phyloP scores from a whole-genome alignment of 257 asterid genomes.

The Anisodus tanguticus region DNA sequence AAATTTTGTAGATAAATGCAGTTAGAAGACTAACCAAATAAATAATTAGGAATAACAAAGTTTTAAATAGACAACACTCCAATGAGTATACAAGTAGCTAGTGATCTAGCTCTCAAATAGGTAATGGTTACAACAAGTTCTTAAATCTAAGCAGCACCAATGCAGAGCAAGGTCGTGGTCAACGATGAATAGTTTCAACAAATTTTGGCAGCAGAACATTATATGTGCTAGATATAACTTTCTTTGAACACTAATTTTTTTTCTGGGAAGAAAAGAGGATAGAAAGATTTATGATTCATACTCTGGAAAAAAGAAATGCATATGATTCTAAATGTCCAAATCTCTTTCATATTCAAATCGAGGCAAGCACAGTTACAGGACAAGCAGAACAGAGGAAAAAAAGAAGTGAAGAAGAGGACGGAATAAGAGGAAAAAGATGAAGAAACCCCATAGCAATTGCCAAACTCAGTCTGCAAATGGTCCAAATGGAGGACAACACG shows the following conservation, averaged over 20 bases:
- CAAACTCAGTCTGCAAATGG: not conserved
- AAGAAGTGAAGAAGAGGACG: not conserved
- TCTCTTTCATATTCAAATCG: not conserved
- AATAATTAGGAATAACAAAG: not conserved
- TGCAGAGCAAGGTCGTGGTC: not conserved
- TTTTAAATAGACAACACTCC: no score
- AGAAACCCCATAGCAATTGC: not conserved
- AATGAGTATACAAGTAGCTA: not conserved
- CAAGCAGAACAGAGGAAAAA: not conserved
- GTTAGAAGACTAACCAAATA: not conserved
- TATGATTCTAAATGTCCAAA: slow-evolving; percentile 11
- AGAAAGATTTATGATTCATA: not conserved
- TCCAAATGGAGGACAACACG: not conserved
- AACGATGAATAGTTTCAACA: not conserved
- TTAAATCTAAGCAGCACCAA: not conserved
- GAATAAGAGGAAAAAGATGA: not conserved
- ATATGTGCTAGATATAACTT: not conserved
- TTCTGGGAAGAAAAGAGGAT: not conserved
- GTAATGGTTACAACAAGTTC: not conserved
- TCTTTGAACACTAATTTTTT: not conserved
- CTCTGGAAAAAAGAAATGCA: not conserved
- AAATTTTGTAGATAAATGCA: not conserved
- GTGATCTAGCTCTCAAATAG: not conserved
- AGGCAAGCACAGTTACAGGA: not conserved
- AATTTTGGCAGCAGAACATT: not conserved